Evolutionary conservation across 768 basidiomycete genomes (phyloP), one percentile per base, ranked within the genome.

Genomic region (Trametes punicea): DNA sequence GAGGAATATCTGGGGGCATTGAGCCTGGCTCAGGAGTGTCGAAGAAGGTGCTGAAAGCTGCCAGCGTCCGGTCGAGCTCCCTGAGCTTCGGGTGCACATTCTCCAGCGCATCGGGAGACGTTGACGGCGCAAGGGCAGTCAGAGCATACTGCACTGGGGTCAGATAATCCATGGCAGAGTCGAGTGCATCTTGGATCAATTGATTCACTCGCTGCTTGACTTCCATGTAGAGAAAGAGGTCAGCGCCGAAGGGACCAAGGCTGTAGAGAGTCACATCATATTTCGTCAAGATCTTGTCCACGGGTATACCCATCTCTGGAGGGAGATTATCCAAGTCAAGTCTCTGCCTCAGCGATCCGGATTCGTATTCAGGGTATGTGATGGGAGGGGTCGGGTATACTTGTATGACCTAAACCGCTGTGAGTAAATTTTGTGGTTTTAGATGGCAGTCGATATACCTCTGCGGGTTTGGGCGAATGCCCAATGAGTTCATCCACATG

Each of bases 201-300:
- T 75, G 73, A 15, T 69, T 66, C 29, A 85, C 63, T 46, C 81
- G 76, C 38, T 77, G 75, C 55, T 75, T 77, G 49, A 87, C 69
- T 62, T 90, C 88, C 45, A 73, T 69, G 65, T 81, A 83, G 30
- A 88, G 74, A 69, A 82, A 93, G 52, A 85, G 69, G 42, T 90
- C 90, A 10, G 89, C 90, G 42, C 81, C 81, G 65, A 85, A 88
- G 9, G 85, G 84, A 1, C 90, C 90, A 3, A 93, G 69, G 67
- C 81, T 85, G 61, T 77, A 69, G 33, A 80, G 70, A 0, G 88
- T 86, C 23, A 79, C 75, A 41, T 76, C 67, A 69, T 88, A 88
- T 48, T 88, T 81, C 51, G 76, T 77, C 51, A 79, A 72, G n/a
- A 90, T 71, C 63, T 81, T 82, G 39, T 75, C 70, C 77, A 82